Evolutionary conservation across 2,329 filamentous ascomycete species (phyloP).

Genomic region (Colletotrichum orchidophilum): DNA sequence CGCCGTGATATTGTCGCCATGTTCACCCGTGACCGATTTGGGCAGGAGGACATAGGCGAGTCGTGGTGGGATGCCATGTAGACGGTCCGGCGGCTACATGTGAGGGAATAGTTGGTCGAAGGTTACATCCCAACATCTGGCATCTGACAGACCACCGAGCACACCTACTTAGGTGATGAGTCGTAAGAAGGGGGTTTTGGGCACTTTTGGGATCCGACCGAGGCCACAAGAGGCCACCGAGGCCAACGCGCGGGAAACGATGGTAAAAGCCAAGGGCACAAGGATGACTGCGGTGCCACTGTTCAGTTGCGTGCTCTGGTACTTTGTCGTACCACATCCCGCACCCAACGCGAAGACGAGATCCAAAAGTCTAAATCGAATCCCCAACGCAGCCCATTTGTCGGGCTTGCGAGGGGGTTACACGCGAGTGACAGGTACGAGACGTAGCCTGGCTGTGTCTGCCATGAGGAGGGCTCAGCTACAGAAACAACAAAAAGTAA

Average conservation of each 20-base stretch:
- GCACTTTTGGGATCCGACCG: neutral
- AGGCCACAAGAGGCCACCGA: neutral
- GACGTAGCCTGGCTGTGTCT: neutral
- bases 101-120: too few species aligned
- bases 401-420: conserved; percentile 17
- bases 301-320: neutral
- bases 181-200: neutral
- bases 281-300: neutral
- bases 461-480: conserved; percentile 12
- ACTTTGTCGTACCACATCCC: conserved; percentile 2
- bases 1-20: conserved; percentile 23
- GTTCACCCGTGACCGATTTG: conserved; percentile 7
- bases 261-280: neutral
- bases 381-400: neutral
- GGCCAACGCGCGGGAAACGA: neutral
- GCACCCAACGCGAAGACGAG: conserved; percentile 19
- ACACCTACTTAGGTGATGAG: neutral
- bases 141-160: neutral
- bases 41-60: conserved; percentile 5
- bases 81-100: neutral
- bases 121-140: neutral
- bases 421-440: conserved; percentile 19
- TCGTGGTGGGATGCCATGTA: neutral
- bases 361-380: conserved; percentile 3
- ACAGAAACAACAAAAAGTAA: neutral